Conservation (phyloP, 768 basidiomycete species). For the Lactifluus piperatus region DNA sequence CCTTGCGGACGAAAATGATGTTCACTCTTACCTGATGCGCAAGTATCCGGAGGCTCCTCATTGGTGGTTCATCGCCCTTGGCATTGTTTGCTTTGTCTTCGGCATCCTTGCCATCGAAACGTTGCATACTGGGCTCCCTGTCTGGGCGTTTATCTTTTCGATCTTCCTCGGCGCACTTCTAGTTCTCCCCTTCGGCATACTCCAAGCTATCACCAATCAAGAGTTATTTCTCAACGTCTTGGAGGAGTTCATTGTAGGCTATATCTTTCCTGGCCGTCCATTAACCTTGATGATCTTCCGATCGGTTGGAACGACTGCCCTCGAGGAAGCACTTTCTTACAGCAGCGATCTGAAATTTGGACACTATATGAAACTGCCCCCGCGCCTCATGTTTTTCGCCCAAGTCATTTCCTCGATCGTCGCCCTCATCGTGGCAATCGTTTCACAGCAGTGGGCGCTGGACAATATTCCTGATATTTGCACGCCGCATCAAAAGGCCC, state of each 20-base stretch:
- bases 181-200: slow-evolving; percentile 65
- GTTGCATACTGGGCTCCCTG: too few species aligned
- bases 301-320: slow-evolving; percentile 47
- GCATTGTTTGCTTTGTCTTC: slow-evolving; percentile 45
- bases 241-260: slow-evolving; percentile 70
- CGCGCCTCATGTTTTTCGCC: slow-evolving; percentile 64
- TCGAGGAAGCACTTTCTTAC: slow-evolving; percentile 56
- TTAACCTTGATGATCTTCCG: slow-evolving; percentile 82
- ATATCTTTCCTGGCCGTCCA: slow-evolving; percentile 72
- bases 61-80: slow-evolving; percentile 65
- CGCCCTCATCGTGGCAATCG: slow-evolving; percentile 46
- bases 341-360: slow-evolving; percentile 75
- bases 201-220: slow-evolving; percentile 89
- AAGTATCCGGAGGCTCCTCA: slow-evolving; percentile 66
- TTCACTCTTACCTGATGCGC: slow-evolving; percentile 80
- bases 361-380: slow-evolving; percentile 87
- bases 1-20: slow-evolving; percentile 69
- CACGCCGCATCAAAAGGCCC: slow-evolving; percentile 45
- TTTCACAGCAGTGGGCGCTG: slow-evolving; percentile 68
- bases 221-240: slow-evolving; percentile 58
- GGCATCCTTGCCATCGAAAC: too few species aligned
- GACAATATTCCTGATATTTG: slow-evolving; percentile 67
- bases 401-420: slow-evolving; percentile 57
- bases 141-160: slow-evolving; percentile 46
- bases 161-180: slow-evolving; percentile 48